These are phyloP conservation scores for Byssoonygena ceratinophila DNA, from an alignment of 2,329 filamentous ascomycete species.

Conservation along the genomic window DNA sequence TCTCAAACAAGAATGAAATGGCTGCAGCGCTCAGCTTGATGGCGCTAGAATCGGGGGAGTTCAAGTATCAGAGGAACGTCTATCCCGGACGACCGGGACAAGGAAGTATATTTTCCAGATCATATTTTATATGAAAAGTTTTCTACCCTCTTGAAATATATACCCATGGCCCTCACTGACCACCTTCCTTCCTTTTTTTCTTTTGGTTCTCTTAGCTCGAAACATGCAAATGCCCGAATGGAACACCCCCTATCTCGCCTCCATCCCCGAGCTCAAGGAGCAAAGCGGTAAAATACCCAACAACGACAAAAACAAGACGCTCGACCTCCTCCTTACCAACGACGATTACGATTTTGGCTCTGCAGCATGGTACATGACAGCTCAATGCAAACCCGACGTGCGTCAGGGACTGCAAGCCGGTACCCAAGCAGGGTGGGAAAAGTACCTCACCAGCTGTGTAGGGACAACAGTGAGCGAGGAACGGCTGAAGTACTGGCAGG, in stretches of 20 bases:
- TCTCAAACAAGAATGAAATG: conserved; percentile 49
- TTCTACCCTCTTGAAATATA: no score
- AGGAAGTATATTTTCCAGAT: conserved; percentile 14
- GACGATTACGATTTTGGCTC: conserved; percentile 47
- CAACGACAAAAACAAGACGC: conserved; percentile 35
- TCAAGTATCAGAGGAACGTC: conserved; percentile 61
- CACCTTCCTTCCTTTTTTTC: background rate
- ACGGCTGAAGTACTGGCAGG: conserved; percentile 42
- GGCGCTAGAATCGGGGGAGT: conserved; percentile 58
- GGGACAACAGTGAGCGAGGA: conserved; percentile 39
- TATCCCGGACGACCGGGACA: conserved; percentile 48
- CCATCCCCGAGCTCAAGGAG: conserved; percentile 36
- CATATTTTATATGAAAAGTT: background rate
- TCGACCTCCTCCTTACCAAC: conserved; percentile 41
- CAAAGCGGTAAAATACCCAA: conserved; percentile 24
- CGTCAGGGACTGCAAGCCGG: conserved; percentile 38
- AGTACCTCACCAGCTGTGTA: conserved; percentile 47
- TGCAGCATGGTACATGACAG: conserved; percentile 52
- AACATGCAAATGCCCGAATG: conserved; percentile 53
- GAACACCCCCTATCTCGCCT: conserved; percentile 46
- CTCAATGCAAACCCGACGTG: conserved; percentile 42
- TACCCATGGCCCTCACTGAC: no score
- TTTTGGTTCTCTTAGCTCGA: conserved; percentile 33
- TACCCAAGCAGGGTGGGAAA: conserved; percentile 41
- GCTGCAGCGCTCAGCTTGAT: conserved; percentile 62